A percentile compares a stretch with the other conserved stretches of the same genome.
Evolutionary conservation across 2,329 filamentous ascomycete genomes (phyloP).

Genomic region (Ophiostoma ulmi): DNA sequence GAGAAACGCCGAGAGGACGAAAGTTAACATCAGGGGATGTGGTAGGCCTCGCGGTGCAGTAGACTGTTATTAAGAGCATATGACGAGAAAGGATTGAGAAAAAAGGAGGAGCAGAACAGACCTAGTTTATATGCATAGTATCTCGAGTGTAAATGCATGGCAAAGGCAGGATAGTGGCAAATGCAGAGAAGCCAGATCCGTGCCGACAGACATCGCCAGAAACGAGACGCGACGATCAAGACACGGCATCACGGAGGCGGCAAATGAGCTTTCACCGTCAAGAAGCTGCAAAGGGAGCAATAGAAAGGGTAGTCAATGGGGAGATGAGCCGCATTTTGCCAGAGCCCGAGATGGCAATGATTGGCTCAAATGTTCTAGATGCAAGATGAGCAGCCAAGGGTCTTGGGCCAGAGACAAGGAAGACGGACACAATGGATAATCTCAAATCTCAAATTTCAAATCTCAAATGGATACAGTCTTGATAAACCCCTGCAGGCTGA

Average conservation of each 20-base stretch:
- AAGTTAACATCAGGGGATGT: background rate
- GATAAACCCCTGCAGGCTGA: background rate
- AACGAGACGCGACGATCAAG: background rate
- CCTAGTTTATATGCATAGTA: background rate
- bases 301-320: background rate
- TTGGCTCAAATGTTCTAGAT: background rate
- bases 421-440: background rate
- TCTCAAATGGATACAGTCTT: background rate
- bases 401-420: background rate
- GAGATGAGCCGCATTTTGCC: background rate
- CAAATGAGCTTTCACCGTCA: background rate
- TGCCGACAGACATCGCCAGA: background rate
- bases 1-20: conserved; percentile 1
- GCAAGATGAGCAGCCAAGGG: conserved; percentile 1
- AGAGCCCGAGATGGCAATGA: conserved; percentile 9
- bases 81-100: background rate
- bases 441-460: background rate
- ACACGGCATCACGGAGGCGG: conserved; percentile 1
- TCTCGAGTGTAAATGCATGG: background rate
- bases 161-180: background rate
- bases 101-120: background rate
- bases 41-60: background rate
- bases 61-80: background rate
- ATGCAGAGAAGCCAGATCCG: background rate
- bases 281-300: background rate